Percentiles rank a stretch among this genome's conserved stretches.
Evolutionary conservation across 2,329 filamentous ascomycete species (phyloP).

Genomic region (Penicillium glabrum): DNA sequence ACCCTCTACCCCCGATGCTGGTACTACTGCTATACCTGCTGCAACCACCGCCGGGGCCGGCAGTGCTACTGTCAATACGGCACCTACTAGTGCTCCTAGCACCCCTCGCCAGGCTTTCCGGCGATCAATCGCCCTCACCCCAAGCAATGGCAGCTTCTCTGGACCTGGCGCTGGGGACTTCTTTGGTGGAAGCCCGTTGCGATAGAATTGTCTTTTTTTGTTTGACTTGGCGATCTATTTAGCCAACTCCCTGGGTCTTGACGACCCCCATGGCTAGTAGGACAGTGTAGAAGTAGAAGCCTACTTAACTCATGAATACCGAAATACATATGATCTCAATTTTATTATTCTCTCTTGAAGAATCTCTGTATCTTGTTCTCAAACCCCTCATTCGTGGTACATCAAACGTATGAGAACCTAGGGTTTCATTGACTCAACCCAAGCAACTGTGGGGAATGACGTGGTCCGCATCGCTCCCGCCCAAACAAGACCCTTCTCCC

Average conservation of each 20-base stretch:
- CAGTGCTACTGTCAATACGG: slow-evolving; percentile 4
- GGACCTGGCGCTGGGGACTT: slow-evolving; percentile 38
- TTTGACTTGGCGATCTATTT: not conserved
- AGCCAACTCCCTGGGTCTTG: not conserved
- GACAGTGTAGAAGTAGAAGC: not conserved
- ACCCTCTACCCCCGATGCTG: slow-evolving; percentile 39
- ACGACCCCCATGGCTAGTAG: not conserved
- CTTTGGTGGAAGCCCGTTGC: slow-evolving; percentile 40
- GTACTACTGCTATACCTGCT: slow-evolving; percentile 14
- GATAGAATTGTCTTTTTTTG: slow-evolving; percentile 22
- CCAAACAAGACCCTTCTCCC: slow-evolving; percentile 2
- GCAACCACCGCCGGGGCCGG: slow-evolving; percentile 5
- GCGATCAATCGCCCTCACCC: slow-evolving; percentile 43
- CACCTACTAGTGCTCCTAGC: slow-evolving; percentile 33
- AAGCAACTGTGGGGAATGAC: slow-evolving; percentile 31
- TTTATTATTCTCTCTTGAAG: not conserved
- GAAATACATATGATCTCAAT: slow-evolving; percentile 1
- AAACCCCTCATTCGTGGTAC: not conserved
- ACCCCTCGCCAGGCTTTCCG: slow-evolving; percentile 45
- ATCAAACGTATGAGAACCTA: too few relatives aligned
- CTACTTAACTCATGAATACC: not conserved
- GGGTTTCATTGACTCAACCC: not conserved
- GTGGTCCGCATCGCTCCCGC: slow-evolving; percentile 18
- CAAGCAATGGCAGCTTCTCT: slow-evolving; percentile 43
- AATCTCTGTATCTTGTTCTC: not conserved